These are phyloP conservation scores for Trichoderma sp. DNA, from an alignment of 2,329 filamentous ascomycete species.

Conservation along the genomic window DNA sequence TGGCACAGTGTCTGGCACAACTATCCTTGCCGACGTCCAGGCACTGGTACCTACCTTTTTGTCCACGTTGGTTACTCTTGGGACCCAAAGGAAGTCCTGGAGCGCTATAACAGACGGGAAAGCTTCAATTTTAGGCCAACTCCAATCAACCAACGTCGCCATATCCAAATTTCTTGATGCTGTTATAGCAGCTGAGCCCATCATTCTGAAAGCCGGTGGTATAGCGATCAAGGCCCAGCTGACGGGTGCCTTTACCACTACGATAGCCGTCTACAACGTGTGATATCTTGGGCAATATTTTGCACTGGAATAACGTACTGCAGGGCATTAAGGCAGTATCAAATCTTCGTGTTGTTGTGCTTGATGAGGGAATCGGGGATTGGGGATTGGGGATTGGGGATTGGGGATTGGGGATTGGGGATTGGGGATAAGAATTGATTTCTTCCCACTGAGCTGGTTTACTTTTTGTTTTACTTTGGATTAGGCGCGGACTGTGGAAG, in stretches of 20 bases:
- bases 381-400: too few relatives aligned
- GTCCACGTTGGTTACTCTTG: accelerated
- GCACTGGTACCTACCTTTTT: neutral
- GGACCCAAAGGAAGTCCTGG: neutral
- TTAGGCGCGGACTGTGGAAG: neutral
- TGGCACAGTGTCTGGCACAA: neutral
- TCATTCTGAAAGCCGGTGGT: neutral
- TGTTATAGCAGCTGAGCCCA: neutral
- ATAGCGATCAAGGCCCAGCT: neutral
- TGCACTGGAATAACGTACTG: neutral
- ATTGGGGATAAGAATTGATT: too few relatives aligned
- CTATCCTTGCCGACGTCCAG: neutral
- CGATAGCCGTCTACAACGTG: neutral
- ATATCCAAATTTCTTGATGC: neutral
- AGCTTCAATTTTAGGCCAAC: neutral
- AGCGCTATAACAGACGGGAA: neutral
- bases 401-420: too few relatives aligned
- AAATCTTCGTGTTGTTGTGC: neutral
- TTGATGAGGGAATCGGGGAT: neutral
- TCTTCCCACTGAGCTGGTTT: too few relatives aligned
- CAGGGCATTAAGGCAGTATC: neutral
- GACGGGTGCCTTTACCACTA: neutral
- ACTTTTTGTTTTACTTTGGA: too few relatives aligned
- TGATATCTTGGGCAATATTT: neutral
- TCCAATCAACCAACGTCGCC: neutral